phyloP scores from a whole-genome alignment of 2,329 filamentous ascomycete genomes.

The Xylaria sp. region DNA sequence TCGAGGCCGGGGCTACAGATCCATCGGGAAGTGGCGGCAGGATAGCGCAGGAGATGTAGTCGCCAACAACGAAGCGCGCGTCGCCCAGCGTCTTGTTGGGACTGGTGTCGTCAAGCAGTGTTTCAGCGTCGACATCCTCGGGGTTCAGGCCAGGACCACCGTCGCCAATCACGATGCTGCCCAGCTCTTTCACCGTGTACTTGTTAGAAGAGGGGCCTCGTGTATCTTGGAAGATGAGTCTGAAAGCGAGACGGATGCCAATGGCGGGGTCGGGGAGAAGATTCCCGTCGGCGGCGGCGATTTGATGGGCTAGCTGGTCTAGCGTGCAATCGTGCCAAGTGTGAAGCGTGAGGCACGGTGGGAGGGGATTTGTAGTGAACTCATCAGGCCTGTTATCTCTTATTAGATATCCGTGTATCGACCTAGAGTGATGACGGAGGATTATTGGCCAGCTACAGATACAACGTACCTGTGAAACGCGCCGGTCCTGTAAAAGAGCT shows the following conservation, averaged over 20 bases:
- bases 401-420: conserved; percentile 21
- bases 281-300: conserved; percentile 64
- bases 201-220: conserved; percentile 47
- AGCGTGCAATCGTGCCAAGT: conserved; percentile 85
- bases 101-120: conserved; percentile 50
- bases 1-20: conserved; percentile 68
- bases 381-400: conserved; percentile 66
- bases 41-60: conserved; percentile 85
- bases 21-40: conserved; percentile 77
- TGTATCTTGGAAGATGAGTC: conserved; percentile 83
- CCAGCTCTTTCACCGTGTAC: conserved; percentile 81
- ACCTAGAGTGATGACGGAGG: neutral
- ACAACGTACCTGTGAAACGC: conserved; percentile 69
- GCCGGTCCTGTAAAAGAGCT: conserved; percentile 80
- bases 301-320: conserved; percentile 77
- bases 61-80: conserved; percentile 83
- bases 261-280: conserved; percentile 75
- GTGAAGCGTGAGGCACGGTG: conserved; percentile 78
- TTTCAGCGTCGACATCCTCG: conserved; percentile 43
- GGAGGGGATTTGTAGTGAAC: conserved; percentile 65
- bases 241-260: conserved; percentile 86
- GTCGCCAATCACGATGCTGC: conserved; percentile 78
- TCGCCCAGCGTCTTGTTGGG: conserved; percentile 77
- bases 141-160: conserved; percentile 51
- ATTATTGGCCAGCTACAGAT: conserved; percentile 21